Conservation (phyloP, 192 early-diverging fungal species). For the Backusella tarrabulga region DNA sequence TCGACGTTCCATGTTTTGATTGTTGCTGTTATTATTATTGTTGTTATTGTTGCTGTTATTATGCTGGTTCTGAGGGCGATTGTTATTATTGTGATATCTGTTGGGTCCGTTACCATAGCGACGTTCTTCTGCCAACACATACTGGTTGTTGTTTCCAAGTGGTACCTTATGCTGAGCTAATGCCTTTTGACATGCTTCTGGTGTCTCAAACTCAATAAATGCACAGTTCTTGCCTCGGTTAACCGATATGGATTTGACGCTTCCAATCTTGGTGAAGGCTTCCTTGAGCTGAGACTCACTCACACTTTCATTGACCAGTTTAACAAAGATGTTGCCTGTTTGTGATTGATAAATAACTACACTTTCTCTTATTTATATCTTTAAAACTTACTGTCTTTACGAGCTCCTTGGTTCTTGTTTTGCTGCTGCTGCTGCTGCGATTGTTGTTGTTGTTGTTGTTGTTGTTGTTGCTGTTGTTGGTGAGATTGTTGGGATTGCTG, state of each 20-base stretch:
- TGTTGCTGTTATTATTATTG: background rate
- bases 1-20: background rate
- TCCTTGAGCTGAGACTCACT: slow-evolving; percentile 39
- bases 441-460: background rate
- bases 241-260: slow-evolving; percentile 21
- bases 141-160: slow-evolving; percentile 17
- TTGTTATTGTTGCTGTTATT: background rate
- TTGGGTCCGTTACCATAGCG: background rate
- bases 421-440: slow-evolving; percentile 13
- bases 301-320: slow-evolving; percentile 34
- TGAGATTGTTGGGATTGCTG: slow-evolving; percentile 13
- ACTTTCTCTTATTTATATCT: background rate
- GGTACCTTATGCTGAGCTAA: slow-evolving; percentile 30
- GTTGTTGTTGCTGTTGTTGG: slow-evolving; percentile 14
- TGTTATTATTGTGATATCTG: background rate
- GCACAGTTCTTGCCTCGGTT: slow-evolving; percentile 29
- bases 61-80: background rate
- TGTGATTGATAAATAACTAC: background rate
- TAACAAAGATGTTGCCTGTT: slow-evolving; percentile 33
- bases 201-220: slow-evolving; percentile 37
- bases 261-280: slow-evolving; percentile 38
- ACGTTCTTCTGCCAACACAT: slow-evolving; percentile 29
- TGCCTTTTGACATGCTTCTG: slow-evolving; percentile 41
- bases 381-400: background rate
- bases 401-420: background rate